Conservation (phyloP, 2,329 filamentous ascomycete genomes). For the Cercospora janseana region DNA sequence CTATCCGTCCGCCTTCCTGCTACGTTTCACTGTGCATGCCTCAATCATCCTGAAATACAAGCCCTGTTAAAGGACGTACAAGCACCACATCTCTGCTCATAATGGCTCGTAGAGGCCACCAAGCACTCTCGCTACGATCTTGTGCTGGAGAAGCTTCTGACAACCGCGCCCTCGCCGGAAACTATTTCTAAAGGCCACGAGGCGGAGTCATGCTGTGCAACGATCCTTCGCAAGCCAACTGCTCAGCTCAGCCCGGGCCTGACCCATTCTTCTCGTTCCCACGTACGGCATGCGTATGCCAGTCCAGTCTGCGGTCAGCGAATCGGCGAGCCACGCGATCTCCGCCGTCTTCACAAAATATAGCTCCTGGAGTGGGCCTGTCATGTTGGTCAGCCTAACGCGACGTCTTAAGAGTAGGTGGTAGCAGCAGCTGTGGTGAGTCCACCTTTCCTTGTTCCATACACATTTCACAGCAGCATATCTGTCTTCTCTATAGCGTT, state of each 20-base stretch:
- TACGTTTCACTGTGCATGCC: no score
- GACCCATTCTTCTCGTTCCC: slow-evolving; percentile 1
- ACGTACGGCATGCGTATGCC: no score
- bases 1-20: no score
- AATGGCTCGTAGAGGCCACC: background rate
- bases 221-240: slow-evolving; percentile 5
- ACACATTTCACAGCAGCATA: no score
- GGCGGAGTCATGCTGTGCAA: slow-evolving; percentile 2
- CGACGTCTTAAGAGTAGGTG: background rate
- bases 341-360: background rate
- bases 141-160: background rate
- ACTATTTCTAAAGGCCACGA: slow-evolving; percentile 3
- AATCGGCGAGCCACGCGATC: background rate
- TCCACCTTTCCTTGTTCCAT: background rate
- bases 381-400: background rate
- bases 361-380: background rate
- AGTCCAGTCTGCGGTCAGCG: background rate
- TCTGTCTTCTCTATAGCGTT: no score
- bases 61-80: background rate
- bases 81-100: background rate
- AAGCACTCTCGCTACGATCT: background rate
- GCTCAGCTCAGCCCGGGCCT: slow-evolving; percentile 5
- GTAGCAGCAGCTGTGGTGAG: background rate
- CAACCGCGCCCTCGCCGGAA: background rate
- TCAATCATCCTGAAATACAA: no score